Evolutionary conservation across 495 filamentous ascomycete genomes (phyloP), one percentile per base, ranked within the genome.

Genomic region (Corynascus novoguineensis): DNA sequence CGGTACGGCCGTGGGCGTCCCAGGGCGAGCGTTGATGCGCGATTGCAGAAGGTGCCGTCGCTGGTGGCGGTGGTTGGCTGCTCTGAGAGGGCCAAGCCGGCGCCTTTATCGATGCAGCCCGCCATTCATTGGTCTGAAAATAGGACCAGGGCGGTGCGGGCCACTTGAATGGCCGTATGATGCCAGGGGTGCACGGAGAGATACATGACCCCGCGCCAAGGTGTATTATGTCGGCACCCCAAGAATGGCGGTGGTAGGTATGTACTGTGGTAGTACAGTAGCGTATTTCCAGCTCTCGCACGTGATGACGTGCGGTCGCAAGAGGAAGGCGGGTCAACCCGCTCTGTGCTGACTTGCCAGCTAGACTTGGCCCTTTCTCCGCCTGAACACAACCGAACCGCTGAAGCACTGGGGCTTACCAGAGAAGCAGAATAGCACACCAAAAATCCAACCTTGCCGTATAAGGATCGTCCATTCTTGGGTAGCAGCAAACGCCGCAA

Each of bases 301-400:
- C 31, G 28, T 35, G 29, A 35, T 37, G 47, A 17, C 44, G 21
- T 44, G 2, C 17, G 28, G 12, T n/a, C 3, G 5, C n/a, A 31
- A 6, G 0, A 21, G 28, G 15, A 19, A 10, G n/a, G 17, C n/a
- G n/a, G 46, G 15, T 11, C 15, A 48, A 48, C 32, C 46, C 46
- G 28, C 15, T 31, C 32, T 21, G 0, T 21, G 46, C 46, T 48
- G 46, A 48, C 46, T n/a, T 50, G 47, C 47, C 45, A 48, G n/a
- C n/a, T n/a, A n/a, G n/a, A 48, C 5, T 48, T 15, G 22, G 41
- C 2, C 3, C 15, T 40, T 19, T 37, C 34, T 4, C 34, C 12
- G 34, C 34, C 11, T 7, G 12, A 37, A 15, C n/a, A n/a, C n/a
- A n/a, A n/a, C n/a, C n/a, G 6, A 32, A 11, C 31, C 31, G 6